Conservation (phyloP, 192 early-diverging fungal species). For the Phycomyces nitens region DNA sequence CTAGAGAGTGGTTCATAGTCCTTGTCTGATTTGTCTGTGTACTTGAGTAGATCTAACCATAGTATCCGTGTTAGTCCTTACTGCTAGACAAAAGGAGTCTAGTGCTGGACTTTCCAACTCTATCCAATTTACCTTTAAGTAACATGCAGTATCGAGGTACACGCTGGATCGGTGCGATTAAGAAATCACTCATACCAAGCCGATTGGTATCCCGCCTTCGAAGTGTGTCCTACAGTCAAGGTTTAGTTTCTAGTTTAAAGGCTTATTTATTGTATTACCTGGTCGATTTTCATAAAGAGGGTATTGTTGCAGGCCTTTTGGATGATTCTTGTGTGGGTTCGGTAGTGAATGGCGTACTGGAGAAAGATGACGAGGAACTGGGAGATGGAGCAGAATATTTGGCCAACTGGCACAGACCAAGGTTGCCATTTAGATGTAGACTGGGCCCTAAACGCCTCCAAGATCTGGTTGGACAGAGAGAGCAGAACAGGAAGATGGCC, state of each 20-base stretch:
- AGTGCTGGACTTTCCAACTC: too few relatives aligned
- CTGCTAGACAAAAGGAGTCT: too few relatives aligned
- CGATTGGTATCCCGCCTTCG: constrained; percentile 46
- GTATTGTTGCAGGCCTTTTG: constrained; percentile 29
- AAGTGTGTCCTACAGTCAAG: constrained; percentile 24
- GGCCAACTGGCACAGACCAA: constrained; percentile 16
- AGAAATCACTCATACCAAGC: constrained; percentile 61
- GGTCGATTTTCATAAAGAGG: constrained; percentile 24
- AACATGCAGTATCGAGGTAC: constrained; percentile 70
- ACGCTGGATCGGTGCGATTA: constrained; percentile 76
- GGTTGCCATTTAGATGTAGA: constrained; percentile 9
- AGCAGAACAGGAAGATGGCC: constrained; percentile 31
- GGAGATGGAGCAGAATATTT: constrained; percentile 20
- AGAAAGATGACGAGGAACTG: constrained; percentile 29
- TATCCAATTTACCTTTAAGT: constrained; percentile 40
- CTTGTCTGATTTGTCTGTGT: constrained; percentile 21
- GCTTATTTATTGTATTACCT: constrained; percentile 11
- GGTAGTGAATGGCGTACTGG: constrained; percentile 33
- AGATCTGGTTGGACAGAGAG: constrained; percentile 21
- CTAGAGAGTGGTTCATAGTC: constrained; percentile 22
- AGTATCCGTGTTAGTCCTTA: not conserved
- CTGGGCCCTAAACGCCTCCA: not conserved
- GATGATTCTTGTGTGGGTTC: constrained; percentile 16
- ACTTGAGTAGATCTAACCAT: constrained; percentile 35
- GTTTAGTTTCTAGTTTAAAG: not conserved